Evolutionary conservation across 2,329 filamentous ascomycete species (phyloP), one percentile per base, ranked within the genome.

Genomic region (Sporothrix mexicana): DNA sequence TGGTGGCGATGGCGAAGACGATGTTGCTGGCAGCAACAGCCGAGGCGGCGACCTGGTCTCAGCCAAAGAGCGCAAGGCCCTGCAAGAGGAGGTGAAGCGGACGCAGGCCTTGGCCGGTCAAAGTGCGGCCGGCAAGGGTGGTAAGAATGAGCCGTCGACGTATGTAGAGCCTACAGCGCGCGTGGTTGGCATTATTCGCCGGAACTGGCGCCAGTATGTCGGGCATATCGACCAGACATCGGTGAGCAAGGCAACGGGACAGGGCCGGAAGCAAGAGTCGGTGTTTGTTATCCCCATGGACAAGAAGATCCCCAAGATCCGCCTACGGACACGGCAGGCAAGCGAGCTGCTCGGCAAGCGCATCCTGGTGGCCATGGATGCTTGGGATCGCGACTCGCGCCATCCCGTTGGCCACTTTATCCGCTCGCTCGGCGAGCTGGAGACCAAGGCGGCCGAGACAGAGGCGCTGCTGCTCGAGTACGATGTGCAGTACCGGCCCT

Each of bases 241-340:
- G 1, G 91, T 94, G 67, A 91, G 91, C 78, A 89, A 91, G 70
- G 88, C 90, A 2, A 88, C 88, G 1, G 91, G 90, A 74, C 91
- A 94, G 77, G 94, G 93, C 43, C 89, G 94, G 73, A 92, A 92
- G 78, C 94, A 97, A 80, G 94, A 98, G 80, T 97, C 90, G 17
- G 94, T 99, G 15, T 99, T 99, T 82, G 87, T 99, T 20, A 90
- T 98, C 67, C 95, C 96, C 3, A 98, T 99, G 95, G 95, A 99
- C 82, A 98, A 97, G 85, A 92, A 94, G 78, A 93, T 99, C 25
- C 96, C 96, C 2, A 99, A 98, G 84, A 98, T 99, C 78, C 90
- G 94, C 62, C 90, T 99, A 71, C 91, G 95, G 69, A 98, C 96
- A 12, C 88, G 96, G 69, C 96, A 98, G 82, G 95, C 94, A 30